phyloP scores from a whole-genome alignment of 208 protist genomes.

The Leishmania gerbilli region DNA sequence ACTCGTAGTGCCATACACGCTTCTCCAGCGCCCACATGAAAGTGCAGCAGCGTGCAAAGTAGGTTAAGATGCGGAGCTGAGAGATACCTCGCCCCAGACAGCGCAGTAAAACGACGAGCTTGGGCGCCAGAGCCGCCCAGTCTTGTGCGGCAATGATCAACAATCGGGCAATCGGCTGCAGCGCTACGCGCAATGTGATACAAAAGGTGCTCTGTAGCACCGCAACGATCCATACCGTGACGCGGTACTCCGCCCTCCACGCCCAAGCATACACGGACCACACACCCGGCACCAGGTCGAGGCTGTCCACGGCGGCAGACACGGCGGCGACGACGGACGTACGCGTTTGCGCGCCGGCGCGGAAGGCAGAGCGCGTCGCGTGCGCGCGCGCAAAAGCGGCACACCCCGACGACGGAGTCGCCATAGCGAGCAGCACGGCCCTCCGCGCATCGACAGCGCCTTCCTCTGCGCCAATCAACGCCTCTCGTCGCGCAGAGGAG shows the following conservation, averaged over 20 bases:
- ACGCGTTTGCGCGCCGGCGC: conserved; percentile 35
- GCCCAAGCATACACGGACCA: conserved; percentile 47
- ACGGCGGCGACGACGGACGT: conserved; percentile 23
- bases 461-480: neutral
- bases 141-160: conserved; percentile 1
- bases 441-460: neutral
- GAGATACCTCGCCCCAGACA: neutral
- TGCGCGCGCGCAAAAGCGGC: neutral
- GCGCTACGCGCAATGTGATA: conserved; percentile 4
- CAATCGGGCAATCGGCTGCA: conserved; percentile 1
- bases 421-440: neutral
- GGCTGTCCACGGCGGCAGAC: conserved; percentile 34
- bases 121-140: neutral
- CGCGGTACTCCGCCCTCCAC: conserved; percentile 46
- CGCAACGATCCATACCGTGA: conserved; percentile 32
- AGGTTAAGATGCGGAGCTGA: conserved; percentile 6
- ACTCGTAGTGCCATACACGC: conserved; percentile 41
- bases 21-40: conserved; percentile 25
- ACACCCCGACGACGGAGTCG: conserved; percentile 1
- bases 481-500: neutral
- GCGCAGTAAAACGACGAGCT: neutral
- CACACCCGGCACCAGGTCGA: conserved; percentile 73
- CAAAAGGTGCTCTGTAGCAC: neutral
- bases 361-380: conserved; percentile 26
- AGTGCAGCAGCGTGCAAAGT: conserved; percentile 1